Base-by-base conservation (phyloP, 345 rosid genomes). In the Jatropha curcas region DNA sequence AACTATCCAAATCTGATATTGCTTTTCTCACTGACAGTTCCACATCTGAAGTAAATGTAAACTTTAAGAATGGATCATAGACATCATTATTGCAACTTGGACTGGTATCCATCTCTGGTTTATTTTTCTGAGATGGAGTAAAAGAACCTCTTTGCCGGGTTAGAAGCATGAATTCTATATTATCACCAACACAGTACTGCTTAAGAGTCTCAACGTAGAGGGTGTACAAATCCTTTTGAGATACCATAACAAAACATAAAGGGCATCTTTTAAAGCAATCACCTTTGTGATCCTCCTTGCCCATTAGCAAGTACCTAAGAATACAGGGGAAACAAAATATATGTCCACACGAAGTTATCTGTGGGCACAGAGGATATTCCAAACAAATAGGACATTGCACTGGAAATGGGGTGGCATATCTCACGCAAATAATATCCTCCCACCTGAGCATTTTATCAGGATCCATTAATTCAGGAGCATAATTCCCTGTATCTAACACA, bases 351-450 rank as follows among this genome's bases (percentile, higher is more conserved):
- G 94, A 85, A 65, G 99, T 95, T 67, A 95, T 91, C 73, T 95
- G 99, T 1, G 99, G 92, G 77, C 99, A 95, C 1, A 92, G 80
- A 79, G 99, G 99, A 66, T 79, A 62, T 61, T 90, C 99, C 89
- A 95, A 82, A 79, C 99, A 95, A 76, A 95, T 89, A 17, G 99
- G 98, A 57, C 98, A 95, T 82, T 89, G 99, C 76, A 95, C 96
- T 13, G 86, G 80, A 70, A 78, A 82, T 14, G 99, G 85, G 53
- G 98, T 91, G n/a, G 90, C 84, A 81, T 87, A 89, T 82, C 88
- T 92, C 67, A 95, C 87, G 65, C 97, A 95, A 10, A 92, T 79
- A 2, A 95, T 91, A 72, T 95, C 90, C 71, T 95, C 99, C 99
- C 99, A 95, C 50, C 77, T 80, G 65, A 95, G 82, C 86, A 79